phyloP scores from a whole-genome alignment of 768 basidiomycete genomes.

The Hypholoma fasciculare region DNA sequence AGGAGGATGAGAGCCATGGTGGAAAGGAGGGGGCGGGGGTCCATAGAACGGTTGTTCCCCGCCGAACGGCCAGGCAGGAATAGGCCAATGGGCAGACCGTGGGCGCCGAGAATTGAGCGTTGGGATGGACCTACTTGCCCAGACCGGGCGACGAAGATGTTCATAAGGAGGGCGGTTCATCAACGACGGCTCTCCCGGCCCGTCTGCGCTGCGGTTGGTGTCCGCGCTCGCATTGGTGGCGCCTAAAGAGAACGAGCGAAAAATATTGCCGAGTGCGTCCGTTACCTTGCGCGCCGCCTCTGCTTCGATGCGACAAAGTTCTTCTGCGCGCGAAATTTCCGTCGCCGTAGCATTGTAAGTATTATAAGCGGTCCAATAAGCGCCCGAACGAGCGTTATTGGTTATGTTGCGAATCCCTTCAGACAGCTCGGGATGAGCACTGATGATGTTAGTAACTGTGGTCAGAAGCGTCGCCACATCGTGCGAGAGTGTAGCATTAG shows the following conservation, averaged over 20 bases:
- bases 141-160: constrained; percentile 1
- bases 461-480: constrained; percentile 67
- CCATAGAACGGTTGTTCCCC: constrained; percentile 3
- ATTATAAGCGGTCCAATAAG: constrained; percentile 70
- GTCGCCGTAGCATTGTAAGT: constrained; percentile 8
- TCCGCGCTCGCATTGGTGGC: neutral
- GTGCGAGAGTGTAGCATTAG: constrained; percentile 41
- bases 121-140: constrained; percentile 7
- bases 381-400: constrained; percentile 59
- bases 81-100: constrained; percentile 10
- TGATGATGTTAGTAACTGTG: constrained; percentile 53
- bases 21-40: constrained; percentile 4
- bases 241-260: constrained; percentile 49
- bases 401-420: constrained; percentile 66
- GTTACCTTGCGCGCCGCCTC: constrained; percentile 66
- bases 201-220: neutral
- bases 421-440: constrained; percentile 70
- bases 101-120: constrained; percentile 7
- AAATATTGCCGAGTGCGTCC: constrained; percentile 59
- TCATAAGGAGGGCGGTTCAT: neutral
- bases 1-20: constrained; percentile 2
- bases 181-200: neutral
- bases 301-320: constrained; percentile 52
- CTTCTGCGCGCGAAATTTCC: too few species aligned
- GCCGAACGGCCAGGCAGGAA: constrained; percentile 4